Base-by-base conservation (phyloP, 306 rosid genomes). In the Malus sieversii region DNA sequence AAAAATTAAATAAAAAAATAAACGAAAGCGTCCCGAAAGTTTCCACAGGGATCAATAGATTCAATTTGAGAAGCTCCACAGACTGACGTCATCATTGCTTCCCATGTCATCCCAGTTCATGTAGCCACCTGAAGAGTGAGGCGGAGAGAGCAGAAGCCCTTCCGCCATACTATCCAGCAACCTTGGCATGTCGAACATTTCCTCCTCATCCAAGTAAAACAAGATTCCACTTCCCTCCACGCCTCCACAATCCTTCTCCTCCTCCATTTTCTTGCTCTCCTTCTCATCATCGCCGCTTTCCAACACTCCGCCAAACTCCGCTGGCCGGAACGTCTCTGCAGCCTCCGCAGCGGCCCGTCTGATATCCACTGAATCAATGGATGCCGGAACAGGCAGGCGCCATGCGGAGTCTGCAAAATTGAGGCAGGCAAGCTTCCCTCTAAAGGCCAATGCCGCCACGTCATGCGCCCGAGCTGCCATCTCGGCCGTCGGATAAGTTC, bases 391-490 rank as follows among this genome's bases (percentile, higher is more conserved):
- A 0, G 74, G 83, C 42, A 92, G 30, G 11, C 87, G 82, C 93
- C 90, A 86, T 0, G 77, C 88, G 0, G 98, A 94, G 82, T 94
- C 97, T 0, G 93, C 95, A 10, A 94, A 94, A 53, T 94, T 94
- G 22, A 94, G 90, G 40, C 98, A 92, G 1, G 93, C 93, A 0
- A 85, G 84, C 63, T 78, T 90, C 0, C 93, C 97, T 0, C 89
- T 64, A 3, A 92, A 79, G 0, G 88, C 84, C 4, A 95, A 80
- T 1, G 92, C 93, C 0, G 98, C 97, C 32, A 95, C 93, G 45
- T 95, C 98, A 18, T 95, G 96, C 0, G 98, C 98, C 0, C 98
- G 84, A 0, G 97, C 98, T 0, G 97, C 97, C 95, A 92, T 95
- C 75, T 95, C 93, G 0, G 97, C 85, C 0, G 91, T 95, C 0